Evolutionary conservation across 768 basidiomycete species (phyloP), one percentile per base, ranked within the genome.

Genomic region (Collybia nuda): DNA sequence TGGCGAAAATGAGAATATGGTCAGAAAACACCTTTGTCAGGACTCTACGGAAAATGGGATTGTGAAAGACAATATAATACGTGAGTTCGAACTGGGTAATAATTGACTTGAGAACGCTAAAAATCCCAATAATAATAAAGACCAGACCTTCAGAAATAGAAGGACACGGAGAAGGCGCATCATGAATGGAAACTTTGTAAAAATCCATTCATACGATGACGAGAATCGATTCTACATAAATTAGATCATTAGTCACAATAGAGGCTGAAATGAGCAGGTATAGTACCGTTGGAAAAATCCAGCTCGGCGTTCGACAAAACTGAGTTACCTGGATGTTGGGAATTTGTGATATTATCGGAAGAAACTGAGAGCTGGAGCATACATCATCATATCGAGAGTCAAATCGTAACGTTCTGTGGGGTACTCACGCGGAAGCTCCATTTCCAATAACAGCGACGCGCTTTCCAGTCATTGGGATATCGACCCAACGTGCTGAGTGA

Each of bases 371-470:
- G 6, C 82, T 82, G 56, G 36, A 2, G 18, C 9, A 32, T 32
- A 11, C 14, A 11, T 2, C 32, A 11, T 32, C 3, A 32, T 15
- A 50, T 15, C n/a, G 19, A 22, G 24, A n/a, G 26, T 2, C 9
- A 21, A 8, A 12, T 41, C 26, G 18, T 5, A 32, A 11, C 3
- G 32, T 32, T 32, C 14, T 32, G 18, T n/a, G 9, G 15, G 40
- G 52, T n/a, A 66, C 73, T 40, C 55, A 81, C 74, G 75, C 80
- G 26, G 79, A 79, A 35, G 74, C 73, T 1, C 79, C 84, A 54
- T 81, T 82, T 7, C 83, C 85, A 52, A 85, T 72, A 5, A 86
- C 76, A 1, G 76, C 82, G 5, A 86, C 73, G 8, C 67, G 66
- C 59, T 81, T 82, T 6, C 69, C 69, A 6, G 58, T 58, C 19